Percentiles rank a stretch among this genome's conserved stretches.
phyloP scores from a whole-genome alignment of 1,139 yeast genomes.

The Yamadazyma spencermartinsiae region DNA sequence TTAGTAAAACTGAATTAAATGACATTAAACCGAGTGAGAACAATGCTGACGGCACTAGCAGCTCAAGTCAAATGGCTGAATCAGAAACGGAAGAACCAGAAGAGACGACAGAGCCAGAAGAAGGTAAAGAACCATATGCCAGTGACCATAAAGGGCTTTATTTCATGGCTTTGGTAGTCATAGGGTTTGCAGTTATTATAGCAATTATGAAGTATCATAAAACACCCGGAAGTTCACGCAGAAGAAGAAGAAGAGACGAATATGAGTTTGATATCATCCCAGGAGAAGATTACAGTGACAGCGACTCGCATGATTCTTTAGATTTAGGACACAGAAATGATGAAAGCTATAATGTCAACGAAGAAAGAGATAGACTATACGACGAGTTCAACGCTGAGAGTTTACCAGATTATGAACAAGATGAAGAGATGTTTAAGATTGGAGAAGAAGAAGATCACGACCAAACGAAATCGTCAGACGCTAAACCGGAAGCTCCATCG shows the following conservation, averaged over 20 bases:
- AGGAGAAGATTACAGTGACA: constrained; percentile 57
- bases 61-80: constrained; percentile 11
- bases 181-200: constrained; percentile 59
- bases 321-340: constrained; percentile 28
- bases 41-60: constrained; percentile 8
- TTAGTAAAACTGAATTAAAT: not conserved
- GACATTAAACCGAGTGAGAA: constrained; percentile 4
- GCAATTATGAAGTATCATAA: constrained; percentile 56
- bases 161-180: constrained; percentile 55
- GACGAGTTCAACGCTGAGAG: constrained; percentile 41
- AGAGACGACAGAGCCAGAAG: constrained; percentile 24
- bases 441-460: constrained; percentile 40
- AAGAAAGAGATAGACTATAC: constrained; percentile 41
- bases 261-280: constrained; percentile 79
- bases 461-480: not conserved
- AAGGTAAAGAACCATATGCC: constrained; percentile 34
- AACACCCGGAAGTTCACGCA: constrained; percentile 46
- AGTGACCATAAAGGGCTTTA: constrained; percentile 54
- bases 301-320: constrained; percentile 29
- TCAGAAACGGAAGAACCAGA: constrained; percentile 15
- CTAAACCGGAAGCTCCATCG: not conserved
- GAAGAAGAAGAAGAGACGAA: constrained; percentile 67
- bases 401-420: constrained; percentile 41
- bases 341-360: constrained; percentile 15
- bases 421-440: constrained; percentile 44